Evolutionary conservation across 176 grass and related monocot genomes (phyloP), one percentile per base, ranked within the genome.

Genomic region (Eragrostis curvula): DNA sequence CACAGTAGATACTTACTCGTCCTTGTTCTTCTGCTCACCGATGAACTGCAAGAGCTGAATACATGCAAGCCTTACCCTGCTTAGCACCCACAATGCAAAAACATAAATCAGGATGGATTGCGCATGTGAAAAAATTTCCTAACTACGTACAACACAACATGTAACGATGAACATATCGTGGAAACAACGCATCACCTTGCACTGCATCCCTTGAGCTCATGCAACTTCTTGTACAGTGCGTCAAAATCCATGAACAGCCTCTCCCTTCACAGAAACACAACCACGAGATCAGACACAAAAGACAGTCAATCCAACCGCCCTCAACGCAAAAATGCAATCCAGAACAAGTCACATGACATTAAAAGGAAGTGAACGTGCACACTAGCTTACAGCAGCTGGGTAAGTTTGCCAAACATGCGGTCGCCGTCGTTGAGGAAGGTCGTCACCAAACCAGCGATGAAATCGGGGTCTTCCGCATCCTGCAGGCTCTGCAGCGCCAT

Each of bases 191-290:
- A 25, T 79, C 73, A 97, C 92, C 87, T 89, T 47, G 80, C 76
- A 61, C 92, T 97, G 58, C 85, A 90, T 16, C 89, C 94, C 58
- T 88, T 92, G 23, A 94, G 89, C 40, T 94, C 66, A n/a, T n/a
- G n/a, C n/a, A n/a, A n/a, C n/a, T n/a, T n/a, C n/a, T n/a, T n/a
- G n/a, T n/a, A n/a, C n/a, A 97, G 71, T 79, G 55, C 90, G 78
- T 40, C 52, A 57, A 87, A 97, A 74, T 97, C 87, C 87, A 92
- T 87, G 13, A 1, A 29, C 23, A 89, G 29, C 71, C 87, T 70
- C 6, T 86, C 50, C 63, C 94, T 94, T 67, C 81, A 76, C 32
- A 68, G 12, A 13, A 55, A 55, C 46, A 81, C 20, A 59, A 45
- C 39, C 74, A 87, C n/a, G n/a, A 5, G 16, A 17, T 74, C 84